These are phyloP conservation scores for Hymenotorrendiella dingleyae DNA, from an alignment of 2,329 filamentous ascomycete genomes.

Conservation along the genomic window DNA sequence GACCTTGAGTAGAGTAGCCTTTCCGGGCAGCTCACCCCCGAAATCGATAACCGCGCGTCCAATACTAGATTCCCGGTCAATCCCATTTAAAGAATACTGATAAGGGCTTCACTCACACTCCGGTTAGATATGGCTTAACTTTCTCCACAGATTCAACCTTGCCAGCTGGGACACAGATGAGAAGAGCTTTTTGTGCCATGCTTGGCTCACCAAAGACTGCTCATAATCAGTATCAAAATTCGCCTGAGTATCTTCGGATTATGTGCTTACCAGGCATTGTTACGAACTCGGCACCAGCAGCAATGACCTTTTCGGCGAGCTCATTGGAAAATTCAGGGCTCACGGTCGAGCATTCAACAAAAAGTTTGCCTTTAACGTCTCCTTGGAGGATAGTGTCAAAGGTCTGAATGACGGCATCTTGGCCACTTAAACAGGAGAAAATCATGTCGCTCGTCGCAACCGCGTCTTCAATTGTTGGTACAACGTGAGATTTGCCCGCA, in stretches of 20 bases:
- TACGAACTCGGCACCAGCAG: neutral
- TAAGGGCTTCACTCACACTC: neutral
- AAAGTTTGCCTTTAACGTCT: constrained; percentile 65
- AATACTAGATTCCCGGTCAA: neutral
- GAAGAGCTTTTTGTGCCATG: neutral
- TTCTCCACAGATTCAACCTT: neutral
- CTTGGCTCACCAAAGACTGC: neutral
- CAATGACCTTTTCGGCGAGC: neutral
- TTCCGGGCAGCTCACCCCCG: constrained; percentile 3
- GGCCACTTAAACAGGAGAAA: constrained; percentile 76
- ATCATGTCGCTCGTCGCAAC: constrained; percentile 68
- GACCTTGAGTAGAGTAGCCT: constrained; percentile 6
- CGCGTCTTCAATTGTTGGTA: constrained; percentile 58
- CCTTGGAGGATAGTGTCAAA: constrained; percentile 50
- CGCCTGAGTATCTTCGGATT: neutral
- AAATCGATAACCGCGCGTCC: constrained; percentile 2
- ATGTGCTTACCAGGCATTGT: neutral
- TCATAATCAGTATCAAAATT: neutral
- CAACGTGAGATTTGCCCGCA: constrained; percentile 56
- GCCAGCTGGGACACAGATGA: neutral
- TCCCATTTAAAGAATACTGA: neutral
- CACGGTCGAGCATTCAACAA: constrained; percentile 84
- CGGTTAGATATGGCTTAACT: neutral
- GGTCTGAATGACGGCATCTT: constrained; percentile 62
- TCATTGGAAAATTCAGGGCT: constrained; percentile 48